Evolutionary conservation across 306 rosid species (phyloP).

Genomic region (Dalbergia oliveri): DNA sequence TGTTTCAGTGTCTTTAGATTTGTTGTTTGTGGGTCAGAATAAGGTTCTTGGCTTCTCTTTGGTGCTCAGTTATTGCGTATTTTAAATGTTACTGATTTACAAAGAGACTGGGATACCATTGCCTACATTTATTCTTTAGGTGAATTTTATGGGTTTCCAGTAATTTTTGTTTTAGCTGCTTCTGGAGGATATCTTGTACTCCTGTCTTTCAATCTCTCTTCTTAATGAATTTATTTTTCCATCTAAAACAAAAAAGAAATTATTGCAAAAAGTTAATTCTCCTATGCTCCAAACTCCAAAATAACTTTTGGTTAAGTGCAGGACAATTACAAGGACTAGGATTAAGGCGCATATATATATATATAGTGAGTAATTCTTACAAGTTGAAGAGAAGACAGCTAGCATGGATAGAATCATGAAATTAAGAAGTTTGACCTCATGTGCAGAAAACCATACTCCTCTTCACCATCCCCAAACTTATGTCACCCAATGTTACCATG

Average conservation of each 20-base stretch:
- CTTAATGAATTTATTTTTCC: too few species aligned
- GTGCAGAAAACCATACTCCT: too few species aligned
- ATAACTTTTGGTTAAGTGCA: conserved; percentile 1
- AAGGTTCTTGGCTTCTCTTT: conserved; percentile 13
- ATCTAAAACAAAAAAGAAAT: too few species aligned
- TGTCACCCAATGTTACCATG: too few species aligned
- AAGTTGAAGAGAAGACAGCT: background rate
- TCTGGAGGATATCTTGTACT: conserved; percentile 1
- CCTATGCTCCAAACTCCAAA: background rate
- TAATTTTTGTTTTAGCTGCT: background rate
- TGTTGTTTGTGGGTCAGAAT: background rate
- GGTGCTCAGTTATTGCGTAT: too few species aligned
- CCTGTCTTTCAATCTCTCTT: background rate
- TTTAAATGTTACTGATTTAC: too few species aligned
- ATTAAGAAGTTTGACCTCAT: background rate
- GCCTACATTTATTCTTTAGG: too few species aligned
- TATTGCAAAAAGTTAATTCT: background rate
- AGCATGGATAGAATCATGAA: background rate
- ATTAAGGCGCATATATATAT: background rate
- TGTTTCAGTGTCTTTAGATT: background rate
- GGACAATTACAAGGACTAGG: background rate
- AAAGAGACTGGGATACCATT: too few species aligned
- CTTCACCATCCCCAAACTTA: too few species aligned
- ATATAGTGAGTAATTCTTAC: background rate
- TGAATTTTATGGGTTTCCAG: too few species aligned